phyloP scores from a whole-genome alignment of 129 eudicot genomes.

The carrot (Daucus carota) region DNA sequence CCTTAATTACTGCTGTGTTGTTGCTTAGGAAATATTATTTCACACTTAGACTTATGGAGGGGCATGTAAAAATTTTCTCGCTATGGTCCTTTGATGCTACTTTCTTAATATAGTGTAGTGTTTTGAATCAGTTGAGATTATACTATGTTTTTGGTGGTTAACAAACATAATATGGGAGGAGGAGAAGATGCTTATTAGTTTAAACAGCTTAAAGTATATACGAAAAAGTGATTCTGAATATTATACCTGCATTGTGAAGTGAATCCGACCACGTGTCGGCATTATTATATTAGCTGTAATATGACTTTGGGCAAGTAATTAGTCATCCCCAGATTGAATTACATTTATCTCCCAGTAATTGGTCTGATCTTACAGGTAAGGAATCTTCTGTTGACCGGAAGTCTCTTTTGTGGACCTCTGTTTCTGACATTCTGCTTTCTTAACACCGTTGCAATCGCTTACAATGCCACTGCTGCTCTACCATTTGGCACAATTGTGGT shows the following conservation, averaged over 20 bases:
- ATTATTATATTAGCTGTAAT: neutral
- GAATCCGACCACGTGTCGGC: neutral
- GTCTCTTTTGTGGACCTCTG: slow-evolving; percentile 40
- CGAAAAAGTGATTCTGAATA: neutral
- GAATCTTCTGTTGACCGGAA: slow-evolving; percentile 35
- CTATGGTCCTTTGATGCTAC: neutral
- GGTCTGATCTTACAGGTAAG: slow-evolving; percentile 28
- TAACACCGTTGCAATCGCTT: slow-evolving; percentile 38
- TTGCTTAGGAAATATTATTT: neutral
- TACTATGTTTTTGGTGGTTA: neutral
- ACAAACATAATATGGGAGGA: neutral
- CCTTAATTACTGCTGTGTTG: neutral
- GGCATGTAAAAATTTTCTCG: neutral
- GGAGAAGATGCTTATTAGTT: neutral
- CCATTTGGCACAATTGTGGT: slow-evolving; percentile 44
- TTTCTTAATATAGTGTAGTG: neutral
- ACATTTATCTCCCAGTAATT: neutral
- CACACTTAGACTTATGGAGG: neutral
- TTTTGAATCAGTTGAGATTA: neutral
- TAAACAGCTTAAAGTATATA: neutral
- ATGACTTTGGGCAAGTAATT: neutral
- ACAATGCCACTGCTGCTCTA: slow-evolving; percentile 41
- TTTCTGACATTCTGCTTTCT: slow-evolving; percentile 42
- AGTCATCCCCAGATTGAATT: neutral
- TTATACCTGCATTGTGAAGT: neutral